Base-by-base conservation (phyloP, 2,329 filamentous ascomycete species). In the Colletotrichum sp. region DNA sequence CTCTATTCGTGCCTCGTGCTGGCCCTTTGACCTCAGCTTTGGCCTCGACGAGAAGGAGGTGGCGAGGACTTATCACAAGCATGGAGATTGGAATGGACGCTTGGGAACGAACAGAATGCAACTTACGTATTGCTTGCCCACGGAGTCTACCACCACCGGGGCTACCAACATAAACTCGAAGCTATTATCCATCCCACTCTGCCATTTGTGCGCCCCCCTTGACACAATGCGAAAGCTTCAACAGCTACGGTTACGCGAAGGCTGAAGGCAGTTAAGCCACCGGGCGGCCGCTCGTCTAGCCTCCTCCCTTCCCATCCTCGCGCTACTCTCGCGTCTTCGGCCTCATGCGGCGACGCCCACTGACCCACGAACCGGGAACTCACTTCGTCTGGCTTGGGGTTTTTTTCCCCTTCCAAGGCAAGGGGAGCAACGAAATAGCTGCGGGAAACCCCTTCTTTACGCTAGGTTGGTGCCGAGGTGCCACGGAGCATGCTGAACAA, bases 291-390 rank as follows among this genome's bases (percentile, higher is more conserved):
- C 73, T 55, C 59, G 34, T 30, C 68, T 71, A 61, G 68, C 34
- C 26, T 48, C 18, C 21, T 21, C 39, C 39, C 10, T 59, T 32
- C 52, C 48, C 61, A 39, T 52, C 57, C n/a, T 68, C 30, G 30
- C 72, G 61, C 63, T 55, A 63, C 59, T 59, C 73, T 75, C 73
- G 70, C 73, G 48, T 73, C 73, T 69, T 69, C 64, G 34, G 30
- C 70, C 73, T 72, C 64, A 69, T 73, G 73, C 73, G 28, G 71
- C 73, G 73, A 73, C 59, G 64, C 70, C 73, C 16, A 32, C 30
- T 30, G 43, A 73, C 70, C 70, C 73, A 69, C 68, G 26, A 43
- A 69, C 64, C 70, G 21, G 73, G 70, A 65, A 52, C 14, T 59
- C 32, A 73, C 59, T 63, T 64, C 30, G n/a, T 52, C 63, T 39